These are phyloP conservation scores for Selaginella moellendorffii DNA, from an alignment of 75 land plant genomes.

Conservation along the genomic window DNA sequence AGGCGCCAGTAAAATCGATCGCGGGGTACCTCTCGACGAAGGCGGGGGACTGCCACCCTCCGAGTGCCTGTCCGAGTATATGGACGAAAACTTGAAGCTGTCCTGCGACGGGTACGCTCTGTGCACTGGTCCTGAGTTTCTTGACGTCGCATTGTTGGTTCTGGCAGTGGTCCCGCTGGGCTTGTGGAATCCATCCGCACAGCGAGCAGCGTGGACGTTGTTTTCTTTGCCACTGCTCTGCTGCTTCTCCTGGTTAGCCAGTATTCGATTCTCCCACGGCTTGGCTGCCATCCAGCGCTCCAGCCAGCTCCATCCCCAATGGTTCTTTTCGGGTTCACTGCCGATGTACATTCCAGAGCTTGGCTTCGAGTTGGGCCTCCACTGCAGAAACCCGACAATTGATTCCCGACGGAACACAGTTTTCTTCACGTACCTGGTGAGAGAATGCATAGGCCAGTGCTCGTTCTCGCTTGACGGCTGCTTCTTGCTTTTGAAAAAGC, in stretches of 20 bases:
- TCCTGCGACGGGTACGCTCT: background rate
- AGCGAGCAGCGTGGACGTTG: no score
- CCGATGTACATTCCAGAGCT: slow-evolving; percentile 33
- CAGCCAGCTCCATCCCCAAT: slow-evolving; percentile 85
- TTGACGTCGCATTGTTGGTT: no score
- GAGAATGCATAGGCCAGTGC: slow-evolving; percentile 84
- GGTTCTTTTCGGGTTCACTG: slow-evolving; percentile 63
- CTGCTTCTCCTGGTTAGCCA: background rate
- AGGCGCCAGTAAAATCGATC: background rate
- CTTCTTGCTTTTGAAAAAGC: slow-evolving; percentile 76
- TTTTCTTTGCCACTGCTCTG: no score
- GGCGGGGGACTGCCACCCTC: background rate
- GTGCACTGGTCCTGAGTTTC: no score
- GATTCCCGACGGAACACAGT: background rate
- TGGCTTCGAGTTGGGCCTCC: background rate
- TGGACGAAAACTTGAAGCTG: background rate
- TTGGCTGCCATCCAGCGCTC: slow-evolving; percentile 57
- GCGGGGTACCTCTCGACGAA: background rate
- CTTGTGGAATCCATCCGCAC: background rate
- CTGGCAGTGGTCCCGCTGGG: background rate
- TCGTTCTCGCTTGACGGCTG: slow-evolving; percentile 69
- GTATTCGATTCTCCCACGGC: slow-evolving; percentile 51
- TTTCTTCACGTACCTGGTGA: slow-evolving; percentile 41
- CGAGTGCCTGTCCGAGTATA: background rate
- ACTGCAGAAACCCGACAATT: background rate